Base-by-base conservation (phyloP, 1,139 yeast genomes). In the Meyerozyma carpophila region DNA sequence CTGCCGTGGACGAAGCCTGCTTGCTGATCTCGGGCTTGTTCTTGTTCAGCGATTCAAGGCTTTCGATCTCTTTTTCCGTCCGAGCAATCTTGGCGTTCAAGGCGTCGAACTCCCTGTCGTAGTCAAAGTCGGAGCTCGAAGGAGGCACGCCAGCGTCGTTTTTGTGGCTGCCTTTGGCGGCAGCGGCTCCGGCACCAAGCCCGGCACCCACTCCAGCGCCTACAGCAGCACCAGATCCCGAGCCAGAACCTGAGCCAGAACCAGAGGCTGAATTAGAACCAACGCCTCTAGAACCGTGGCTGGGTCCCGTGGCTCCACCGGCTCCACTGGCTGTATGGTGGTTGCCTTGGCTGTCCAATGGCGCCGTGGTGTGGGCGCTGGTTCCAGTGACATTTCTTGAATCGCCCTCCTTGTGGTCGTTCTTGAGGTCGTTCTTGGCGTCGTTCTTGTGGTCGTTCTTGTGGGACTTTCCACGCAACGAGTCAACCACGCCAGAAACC, bases 11-110 rank as follows among this genome's bases (percentile, higher is more conserved):
- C 7, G 61, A 54, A 6, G 53, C 54, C 32, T 57, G 50, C 34
- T 43, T 40, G 29, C 9, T 32, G 24, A 29, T 10, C n/a, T 28
- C 27, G 11, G 36, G 13, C 25, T 34, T 34, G 26, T 11, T 10
- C 14, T 34, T 11, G 6, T 34, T 16, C 24, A 5, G 5, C 14
- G 26, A 24, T 16, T 52, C 47, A 47, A 59, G 53, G n/a, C 47
- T 45, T 13, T 61, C 62, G 24, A 62, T 54, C 44, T 61, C 62
- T n/a, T 48, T 44, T 46, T 61, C 61, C n/a, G 66, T 62, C 18
- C 49, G 46, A 37, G 51, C 56, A 29, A 62, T 60, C 43, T 61
- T 57, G 29, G 51, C 43, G 47, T 61, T 62, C 43, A 61, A 55
- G 39, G 52, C 54, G 41, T 50, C 46, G 41, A 61, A 45, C 43